A percentile compares a stretch with the other conserved stretches of the same genome.
These are phyloP conservation scores for Eucalyptus erythrocorys DNA, from an alignment of 345 rosid species.

Conservation along the genomic window DNA sequence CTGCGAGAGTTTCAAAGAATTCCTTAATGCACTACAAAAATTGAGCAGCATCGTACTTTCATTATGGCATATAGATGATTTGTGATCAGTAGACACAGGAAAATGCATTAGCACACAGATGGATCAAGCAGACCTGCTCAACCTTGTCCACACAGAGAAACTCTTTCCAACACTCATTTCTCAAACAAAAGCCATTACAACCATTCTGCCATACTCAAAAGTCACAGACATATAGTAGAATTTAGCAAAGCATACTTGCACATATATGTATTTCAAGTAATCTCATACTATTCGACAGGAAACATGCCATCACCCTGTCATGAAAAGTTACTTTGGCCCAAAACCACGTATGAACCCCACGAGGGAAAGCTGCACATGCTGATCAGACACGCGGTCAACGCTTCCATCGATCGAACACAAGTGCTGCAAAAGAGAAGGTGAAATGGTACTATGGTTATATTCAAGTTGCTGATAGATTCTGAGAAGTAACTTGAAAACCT, in stretches of 20 bases:
- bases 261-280: neutral
- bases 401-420: conserved; percentile 3
- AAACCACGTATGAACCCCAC: conserved; percentile 21
- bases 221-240: neutral
- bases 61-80: neutral
- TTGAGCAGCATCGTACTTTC: neutral
- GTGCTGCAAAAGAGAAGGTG: conserved; percentile 3
- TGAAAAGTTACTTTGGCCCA: neutral
- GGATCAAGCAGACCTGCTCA: neutral
- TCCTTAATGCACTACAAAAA: neutral
- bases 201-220: neutral
- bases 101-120: neutral
- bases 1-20: neutral
- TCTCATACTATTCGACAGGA: neutral
- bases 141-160: neutral
- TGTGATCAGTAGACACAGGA: neutral
- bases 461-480: neutral
- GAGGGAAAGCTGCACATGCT: conserved; percentile 8
- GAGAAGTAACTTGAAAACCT: neutral
- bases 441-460: neutral
- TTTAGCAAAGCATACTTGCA: neutral
- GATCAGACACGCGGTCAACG: neutral
- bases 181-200: neutral
- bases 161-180: neutral
- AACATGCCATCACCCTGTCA: neutral